Conservation (phyloP, 2,329 filamentous ascomycete species). For the Penicillium sp. region DNA sequence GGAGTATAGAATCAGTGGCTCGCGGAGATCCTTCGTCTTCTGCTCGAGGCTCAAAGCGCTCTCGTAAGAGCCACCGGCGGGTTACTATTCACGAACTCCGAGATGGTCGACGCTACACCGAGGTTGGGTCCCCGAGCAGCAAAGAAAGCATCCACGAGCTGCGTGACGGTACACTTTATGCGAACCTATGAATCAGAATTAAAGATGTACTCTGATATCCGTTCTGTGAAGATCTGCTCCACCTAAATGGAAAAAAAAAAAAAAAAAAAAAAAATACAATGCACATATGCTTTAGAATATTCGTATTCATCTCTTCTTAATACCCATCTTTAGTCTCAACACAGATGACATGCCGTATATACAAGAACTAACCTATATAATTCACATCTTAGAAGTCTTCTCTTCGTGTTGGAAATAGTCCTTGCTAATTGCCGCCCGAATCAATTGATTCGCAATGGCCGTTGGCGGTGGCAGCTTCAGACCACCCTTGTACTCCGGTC, state of each 20-base stretch:
- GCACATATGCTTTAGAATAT: not conserved
- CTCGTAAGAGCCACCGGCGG: conserved; percentile 31
- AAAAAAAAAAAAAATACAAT: not conserved
- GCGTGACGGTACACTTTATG: conserved; percentile 45
- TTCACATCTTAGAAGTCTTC: conserved; percentile 54
- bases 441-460: conserved; percentile 88
- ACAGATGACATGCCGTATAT: not conserved
- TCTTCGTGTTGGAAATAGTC: conserved; percentile 63
- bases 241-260: not conserved
- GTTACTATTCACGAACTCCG: conserved; percentile 46
- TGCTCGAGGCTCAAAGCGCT: conserved; percentile 27
- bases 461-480: conserved; percentile 80
- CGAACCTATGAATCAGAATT: conserved; percentile 32
- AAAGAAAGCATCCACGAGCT: conserved; percentile 44
- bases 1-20: conserved; percentile 29
- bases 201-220: not conserved
- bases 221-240: not conserved
- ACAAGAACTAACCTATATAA: not conserved
- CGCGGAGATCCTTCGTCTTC: conserved; percentile 25
- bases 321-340: conserved; percentile 4
- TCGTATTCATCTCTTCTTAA: not conserved
- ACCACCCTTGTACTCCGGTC: conserved; percentile 69
- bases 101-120: conserved; percentile 43
- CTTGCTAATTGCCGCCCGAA: conserved; percentile 70
- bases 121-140: conserved; percentile 39